Conservation (phyloP, 768 basidiomycete species). For the Serpula lacrymans region DNA sequence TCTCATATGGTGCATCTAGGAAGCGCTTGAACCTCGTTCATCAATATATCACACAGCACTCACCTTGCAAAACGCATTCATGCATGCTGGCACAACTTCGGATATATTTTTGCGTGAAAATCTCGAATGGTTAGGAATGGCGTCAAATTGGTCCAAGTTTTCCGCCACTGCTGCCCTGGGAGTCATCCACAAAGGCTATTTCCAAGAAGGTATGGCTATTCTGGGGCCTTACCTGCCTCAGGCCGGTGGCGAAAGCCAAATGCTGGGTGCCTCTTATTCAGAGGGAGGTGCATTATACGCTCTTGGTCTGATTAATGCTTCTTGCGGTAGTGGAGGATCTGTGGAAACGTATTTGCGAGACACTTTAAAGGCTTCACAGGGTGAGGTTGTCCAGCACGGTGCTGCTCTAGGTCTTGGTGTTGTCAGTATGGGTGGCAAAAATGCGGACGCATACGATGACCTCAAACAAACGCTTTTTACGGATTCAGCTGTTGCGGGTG, state of each 20-base stretch:
- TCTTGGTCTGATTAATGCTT: slow-evolving; percentile 91
- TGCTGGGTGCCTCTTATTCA: slow-evolving; percentile 79
- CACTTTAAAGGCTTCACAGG: slow-evolving; percentile 68
- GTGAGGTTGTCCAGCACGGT: slow-evolving; percentile 94
- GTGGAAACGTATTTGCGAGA: slow-evolving; percentile 78
- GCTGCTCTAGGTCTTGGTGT: slow-evolving; percentile 97
- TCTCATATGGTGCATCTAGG: slow-evolving; percentile 41
- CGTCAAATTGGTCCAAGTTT: slow-evolving; percentile 98
- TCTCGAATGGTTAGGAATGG: slow-evolving; percentile 92
- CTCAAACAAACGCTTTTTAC: slow-evolving; percentile 85
- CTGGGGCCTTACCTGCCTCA: slow-evolving; percentile 92
- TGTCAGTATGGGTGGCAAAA: slow-evolving; percentile 90
- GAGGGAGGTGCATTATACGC: slow-evolving; percentile 98
- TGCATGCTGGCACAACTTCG: slow-evolving; percentile 97
- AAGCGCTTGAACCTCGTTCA: slow-evolving; percentile 86
- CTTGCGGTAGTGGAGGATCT: slow-evolving; percentile 68
- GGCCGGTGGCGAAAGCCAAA: slow-evolving; percentile 67
- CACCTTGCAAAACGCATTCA: slow-evolving; percentile 95
- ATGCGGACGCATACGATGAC: slow-evolving; percentile 86
- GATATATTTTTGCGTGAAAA: slow-evolving; percentile 93
- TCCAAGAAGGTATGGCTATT: slow-evolving; percentile 88
- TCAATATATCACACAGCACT: slow-evolving; percentile 98
- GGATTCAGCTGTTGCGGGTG: slow-evolving; percentile 94
- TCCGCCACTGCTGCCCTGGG: slow-evolving; percentile 96
- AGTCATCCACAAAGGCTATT: slow-evolving; percentile 96